Conservation (phyloP, 306 rosid species). For the Casuarina glauca region DNA sequence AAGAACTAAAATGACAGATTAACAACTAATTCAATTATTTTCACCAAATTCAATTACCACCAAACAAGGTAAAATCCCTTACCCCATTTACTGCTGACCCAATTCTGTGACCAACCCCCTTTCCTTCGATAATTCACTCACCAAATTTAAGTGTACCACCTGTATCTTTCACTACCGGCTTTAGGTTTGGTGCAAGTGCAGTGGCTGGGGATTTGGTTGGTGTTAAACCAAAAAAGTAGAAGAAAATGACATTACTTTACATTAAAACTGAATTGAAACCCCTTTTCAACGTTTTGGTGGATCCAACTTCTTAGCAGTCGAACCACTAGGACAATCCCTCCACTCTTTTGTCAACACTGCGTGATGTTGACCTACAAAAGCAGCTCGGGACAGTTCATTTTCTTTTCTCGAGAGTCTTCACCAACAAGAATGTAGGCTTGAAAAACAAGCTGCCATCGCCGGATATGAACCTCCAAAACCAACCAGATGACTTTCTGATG, state of each 20-base stretch:
- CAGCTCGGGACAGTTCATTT: not conserved
- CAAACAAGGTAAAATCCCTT: no score
- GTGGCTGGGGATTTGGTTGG: not conserved
- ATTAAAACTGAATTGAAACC: not conserved
- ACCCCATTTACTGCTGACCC: not conserved
- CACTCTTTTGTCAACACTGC: not conserved
- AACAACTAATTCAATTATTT: no score
- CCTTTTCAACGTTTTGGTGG: constrained; percentile 1
- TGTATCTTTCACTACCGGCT: not conserved
- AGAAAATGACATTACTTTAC: not conserved
- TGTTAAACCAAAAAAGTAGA: not conserved
- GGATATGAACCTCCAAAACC: not conserved
- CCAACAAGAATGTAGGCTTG: not conserved
- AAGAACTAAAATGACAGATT: no score
- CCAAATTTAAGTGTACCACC: not conserved
- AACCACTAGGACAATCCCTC: not conserved
- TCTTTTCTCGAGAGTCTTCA: not conserved
- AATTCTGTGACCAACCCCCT: not conserved
- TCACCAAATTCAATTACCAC: not conserved
- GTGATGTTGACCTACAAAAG: not conserved
- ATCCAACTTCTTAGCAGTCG: not conserved
- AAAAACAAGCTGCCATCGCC: not conserved
- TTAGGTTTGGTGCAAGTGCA: not conserved
- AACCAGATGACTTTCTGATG: not conserved
- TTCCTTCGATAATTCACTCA: not conserved